Evolutionary conservation across 176 grass and related monocot genomes (phyloP).

Genomic region (Phragmites australis): DNA sequence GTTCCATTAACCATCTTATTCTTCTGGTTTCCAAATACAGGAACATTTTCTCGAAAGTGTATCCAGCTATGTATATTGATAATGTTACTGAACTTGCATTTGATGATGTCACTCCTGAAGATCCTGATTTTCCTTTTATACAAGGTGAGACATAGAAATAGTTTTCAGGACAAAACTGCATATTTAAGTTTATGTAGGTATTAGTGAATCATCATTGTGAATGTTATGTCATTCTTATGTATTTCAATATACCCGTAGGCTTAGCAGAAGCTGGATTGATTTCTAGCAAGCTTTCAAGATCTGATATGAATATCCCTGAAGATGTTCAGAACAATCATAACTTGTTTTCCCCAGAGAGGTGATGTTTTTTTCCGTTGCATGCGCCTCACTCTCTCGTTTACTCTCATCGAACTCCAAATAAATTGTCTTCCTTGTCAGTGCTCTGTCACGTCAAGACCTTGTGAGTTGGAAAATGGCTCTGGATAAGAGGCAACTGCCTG

Average conservation of each 20-base stretch:
- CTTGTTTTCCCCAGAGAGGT: slow-evolving; percentile 82
- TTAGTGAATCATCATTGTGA: slow-evolving; percentile 5
- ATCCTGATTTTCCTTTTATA: slow-evolving; percentile 86
- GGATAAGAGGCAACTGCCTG: slow-evolving; percentile 67
- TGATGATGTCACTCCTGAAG: slow-evolving; percentile 82
- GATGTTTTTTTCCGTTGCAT: slow-evolving; percentile 12
- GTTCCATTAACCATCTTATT: slow-evolving; percentile 30
- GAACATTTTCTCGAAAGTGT: slow-evolving; percentile 86
- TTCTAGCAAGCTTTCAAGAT: slow-evolving; percentile 83
- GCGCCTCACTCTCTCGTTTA: neutral
- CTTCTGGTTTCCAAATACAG: slow-evolving; percentile 49
- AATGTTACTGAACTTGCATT: slow-evolving; percentile 94
- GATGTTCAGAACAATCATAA: slow-evolving; percentile 50
- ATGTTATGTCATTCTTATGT: slow-evolving; percentile 17
- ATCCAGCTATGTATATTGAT: slow-evolving; percentile 97
- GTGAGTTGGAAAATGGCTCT: slow-evolving; percentile 94
- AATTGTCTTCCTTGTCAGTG: slow-evolving; percentile 52
- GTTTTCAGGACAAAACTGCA: neutral
- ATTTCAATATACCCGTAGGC: slow-evolving; percentile 50
- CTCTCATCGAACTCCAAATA: slow-evolving; percentile 2
- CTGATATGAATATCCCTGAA: slow-evolving; percentile 41
- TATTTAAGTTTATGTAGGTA: slow-evolving; percentile 19
- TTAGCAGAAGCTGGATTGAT: slow-evolving; percentile 93
- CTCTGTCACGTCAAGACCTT: slow-evolving; percentile 88
- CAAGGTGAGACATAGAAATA: slow-evolving; percentile 68